Conservation (phyloP, 192 early-diverging fungal species). For the Mortierella hygrophila region DNA sequence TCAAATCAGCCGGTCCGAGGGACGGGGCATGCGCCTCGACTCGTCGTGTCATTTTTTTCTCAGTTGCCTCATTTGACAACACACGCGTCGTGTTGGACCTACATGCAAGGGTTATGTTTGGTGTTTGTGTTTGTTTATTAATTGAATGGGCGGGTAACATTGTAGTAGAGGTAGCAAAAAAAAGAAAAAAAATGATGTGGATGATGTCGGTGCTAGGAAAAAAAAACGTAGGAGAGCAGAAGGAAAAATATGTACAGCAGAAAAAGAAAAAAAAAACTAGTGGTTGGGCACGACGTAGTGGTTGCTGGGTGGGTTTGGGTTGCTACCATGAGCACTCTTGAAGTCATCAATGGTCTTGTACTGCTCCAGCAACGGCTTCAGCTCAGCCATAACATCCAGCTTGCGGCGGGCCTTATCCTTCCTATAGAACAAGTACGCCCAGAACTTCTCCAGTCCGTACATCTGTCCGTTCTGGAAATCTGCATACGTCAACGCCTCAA, state of each 20-base stretch:
- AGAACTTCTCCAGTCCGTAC: constrained; percentile 97
- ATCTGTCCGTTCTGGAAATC: constrained; percentile 82
- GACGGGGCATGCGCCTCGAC: too few relatives aligned
- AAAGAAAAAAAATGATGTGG: neutral
- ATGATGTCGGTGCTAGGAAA: neutral
- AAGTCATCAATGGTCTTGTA: constrained; percentile 64
- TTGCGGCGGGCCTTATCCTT: constrained; percentile 83
- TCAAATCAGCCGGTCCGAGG: too few relatives aligned
- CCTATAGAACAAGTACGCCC: constrained; percentile 93
- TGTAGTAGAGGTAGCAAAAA: too few relatives aligned
- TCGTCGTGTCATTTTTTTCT: too few relatives aligned
- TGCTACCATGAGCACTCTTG: constrained; percentile 35
- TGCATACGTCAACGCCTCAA: constrained; percentile 83
- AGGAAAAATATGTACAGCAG: neutral
- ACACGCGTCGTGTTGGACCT: too few relatives aligned
- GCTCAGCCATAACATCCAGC: constrained; percentile 64
- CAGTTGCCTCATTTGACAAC: too few relatives aligned
- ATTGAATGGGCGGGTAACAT: too few relatives aligned
- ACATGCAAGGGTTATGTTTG: too few relatives aligned
- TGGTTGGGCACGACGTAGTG: constrained; percentile 35
- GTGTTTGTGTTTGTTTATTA: too few relatives aligned
- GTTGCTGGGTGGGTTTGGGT: constrained; percentile 30
- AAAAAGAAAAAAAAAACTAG: neutral
- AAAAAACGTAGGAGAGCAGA: neutral
- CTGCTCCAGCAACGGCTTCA: constrained; percentile 69